These are phyloP conservation scores for Leptodermis oblonga DNA, from an alignment of 257 asterid genomes.

Conservation along the genomic window DNA sequence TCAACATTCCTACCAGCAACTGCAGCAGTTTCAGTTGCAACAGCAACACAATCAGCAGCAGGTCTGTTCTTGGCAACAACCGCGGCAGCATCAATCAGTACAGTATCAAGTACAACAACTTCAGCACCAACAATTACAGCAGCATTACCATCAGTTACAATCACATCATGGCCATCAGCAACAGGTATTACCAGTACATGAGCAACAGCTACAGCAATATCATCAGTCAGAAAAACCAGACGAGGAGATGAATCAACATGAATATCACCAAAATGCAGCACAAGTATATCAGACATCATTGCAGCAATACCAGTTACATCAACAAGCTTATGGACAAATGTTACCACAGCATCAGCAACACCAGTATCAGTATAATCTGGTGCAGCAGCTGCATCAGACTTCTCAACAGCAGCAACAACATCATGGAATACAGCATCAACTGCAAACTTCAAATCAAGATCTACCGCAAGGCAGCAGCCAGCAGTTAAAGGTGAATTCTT, in stretches of 20 bases:
- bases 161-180: constrained; percentile 39
- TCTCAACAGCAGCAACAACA: constrained; percentile 23
- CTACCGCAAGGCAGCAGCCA: neutral
- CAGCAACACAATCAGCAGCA: constrained; percentile 23
- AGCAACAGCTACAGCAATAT: constrained; percentile 18
- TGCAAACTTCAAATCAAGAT: neutral
- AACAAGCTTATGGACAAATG: constrained; percentile 41
- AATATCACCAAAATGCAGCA: constrained; percentile 44
- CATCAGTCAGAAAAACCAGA: constrained; percentile 38
- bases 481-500: constrained; percentile 16
- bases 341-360: constrained; percentile 39
- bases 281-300: constrained; percentile 44
- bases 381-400: constrained; percentile 28
- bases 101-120: constrained; percentile 29
- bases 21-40: constrained; percentile 20
- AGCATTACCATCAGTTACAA: constrained; percentile 31
- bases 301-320: constrained; percentile 76
- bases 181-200: constrained; percentile 15
- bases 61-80: constrained; percentile 26
- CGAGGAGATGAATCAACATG: constrained; percentile 48
- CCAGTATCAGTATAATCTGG: constrained; percentile 15
- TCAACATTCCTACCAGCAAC: constrained; percentile 41
- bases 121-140: constrained; percentile 36
- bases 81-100: constrained; percentile 25
- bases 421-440: constrained; percentile 12